Evolutionary conservation across 2,329 filamentous ascomycete species (phyloP).

Genomic region (Dactylella cylindrospora): DNA sequence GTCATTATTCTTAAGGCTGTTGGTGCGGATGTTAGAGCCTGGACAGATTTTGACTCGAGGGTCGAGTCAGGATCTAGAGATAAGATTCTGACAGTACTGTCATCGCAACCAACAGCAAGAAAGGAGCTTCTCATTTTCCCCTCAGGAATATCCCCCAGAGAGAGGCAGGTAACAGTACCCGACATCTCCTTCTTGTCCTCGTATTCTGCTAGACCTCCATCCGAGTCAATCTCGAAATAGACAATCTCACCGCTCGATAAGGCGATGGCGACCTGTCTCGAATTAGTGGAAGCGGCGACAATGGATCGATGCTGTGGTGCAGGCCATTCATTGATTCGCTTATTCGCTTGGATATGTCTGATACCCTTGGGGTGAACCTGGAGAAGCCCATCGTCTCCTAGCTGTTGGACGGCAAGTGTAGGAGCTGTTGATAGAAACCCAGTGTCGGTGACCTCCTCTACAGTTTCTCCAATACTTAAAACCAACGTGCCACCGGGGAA

Average conservation of each 20-base stretch:
- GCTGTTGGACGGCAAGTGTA: constrained; percentile 87
- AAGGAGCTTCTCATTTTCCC: constrained; percentile 87
- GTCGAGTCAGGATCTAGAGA: constrained; percentile 88
- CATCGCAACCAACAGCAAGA: constrained; percentile 92
- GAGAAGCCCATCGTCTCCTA: constrained; percentile 87
- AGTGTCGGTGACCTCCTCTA: constrained; percentile 91
- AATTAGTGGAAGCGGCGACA: constrained; percentile 89
- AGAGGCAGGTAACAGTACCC: constrained; percentile 91
- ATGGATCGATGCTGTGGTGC: constrained; percentile 84
- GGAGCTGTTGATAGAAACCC: constrained; percentile 86
- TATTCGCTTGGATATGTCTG: constrained; percentile 75
- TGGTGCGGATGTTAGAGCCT: constrained; percentile 86
- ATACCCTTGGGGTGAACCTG: constrained; percentile 98
- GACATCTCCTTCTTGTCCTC: constrained; percentile 95
- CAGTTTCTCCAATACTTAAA: constrained; percentile 91
- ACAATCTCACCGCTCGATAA: constrained; percentile 95
- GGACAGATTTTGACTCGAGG: constrained; percentile 88
- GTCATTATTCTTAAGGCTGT: constrained; percentile 87
- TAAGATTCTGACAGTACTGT: constrained; percentile 90
- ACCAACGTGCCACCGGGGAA: constrained; percentile 88
- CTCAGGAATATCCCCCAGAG: constrained; percentile 86
- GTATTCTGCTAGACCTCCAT: constrained; percentile 88
- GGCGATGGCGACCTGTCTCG: constrained; percentile 87
- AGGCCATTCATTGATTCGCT: constrained; percentile 86
- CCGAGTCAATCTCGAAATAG: constrained; percentile 95